Conservation (phyloP, 2,329 filamentous ascomycete species). For the Penicillium sp. region DNA sequence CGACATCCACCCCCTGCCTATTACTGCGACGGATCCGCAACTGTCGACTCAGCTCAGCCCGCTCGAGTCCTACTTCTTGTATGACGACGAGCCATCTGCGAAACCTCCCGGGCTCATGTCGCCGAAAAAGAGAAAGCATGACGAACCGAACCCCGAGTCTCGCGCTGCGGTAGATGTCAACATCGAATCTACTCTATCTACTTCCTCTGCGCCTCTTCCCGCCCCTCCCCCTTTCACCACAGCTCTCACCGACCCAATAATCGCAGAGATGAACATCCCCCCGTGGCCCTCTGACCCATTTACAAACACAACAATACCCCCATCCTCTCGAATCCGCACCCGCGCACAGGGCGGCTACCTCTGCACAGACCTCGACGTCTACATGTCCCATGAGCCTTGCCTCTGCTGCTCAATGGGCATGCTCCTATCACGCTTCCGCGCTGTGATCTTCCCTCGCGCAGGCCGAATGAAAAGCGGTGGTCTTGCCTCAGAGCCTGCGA, state of each 20-base stretch:
- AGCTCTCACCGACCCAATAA: constrained; percentile 1
- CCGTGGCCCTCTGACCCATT: not conserved
- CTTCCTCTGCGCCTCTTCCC: constrained; percentile 4
- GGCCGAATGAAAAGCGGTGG: constrained; percentile 79
- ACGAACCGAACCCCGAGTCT: constrained; percentile 11
- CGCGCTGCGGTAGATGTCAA: not conserved
- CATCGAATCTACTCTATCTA: not conserved
- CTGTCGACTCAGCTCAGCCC: constrained; percentile 19
- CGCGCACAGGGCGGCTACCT: constrained; percentile 81
- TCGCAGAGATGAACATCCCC: not conserved
- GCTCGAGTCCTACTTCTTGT: constrained; percentile 42
- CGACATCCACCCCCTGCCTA: not conserved
- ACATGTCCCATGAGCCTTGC: constrained; percentile 92
- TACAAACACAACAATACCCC: not conserved
- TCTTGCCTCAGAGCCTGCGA: constrained; percentile 64
- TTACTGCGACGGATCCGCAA: constrained; percentile 5
- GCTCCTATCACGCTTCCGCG: constrained; percentile 84
- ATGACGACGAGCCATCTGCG: constrained; percentile 24
- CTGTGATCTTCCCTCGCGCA: constrained; percentile 61
- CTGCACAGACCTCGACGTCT: constrained; percentile 88
- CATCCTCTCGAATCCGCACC: constrained; percentile 60
- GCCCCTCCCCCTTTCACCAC: constrained; percentile 10
- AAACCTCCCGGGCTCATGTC: constrained; percentile 38
- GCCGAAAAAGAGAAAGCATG: constrained; percentile 19
- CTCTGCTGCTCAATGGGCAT: constrained; percentile 97